A percentile compares a stretch with the other conserved stretches of the same genome.
Conservation (phyloP, 345 rosid species). For the Psidium friedrichsthalianum region DNA sequence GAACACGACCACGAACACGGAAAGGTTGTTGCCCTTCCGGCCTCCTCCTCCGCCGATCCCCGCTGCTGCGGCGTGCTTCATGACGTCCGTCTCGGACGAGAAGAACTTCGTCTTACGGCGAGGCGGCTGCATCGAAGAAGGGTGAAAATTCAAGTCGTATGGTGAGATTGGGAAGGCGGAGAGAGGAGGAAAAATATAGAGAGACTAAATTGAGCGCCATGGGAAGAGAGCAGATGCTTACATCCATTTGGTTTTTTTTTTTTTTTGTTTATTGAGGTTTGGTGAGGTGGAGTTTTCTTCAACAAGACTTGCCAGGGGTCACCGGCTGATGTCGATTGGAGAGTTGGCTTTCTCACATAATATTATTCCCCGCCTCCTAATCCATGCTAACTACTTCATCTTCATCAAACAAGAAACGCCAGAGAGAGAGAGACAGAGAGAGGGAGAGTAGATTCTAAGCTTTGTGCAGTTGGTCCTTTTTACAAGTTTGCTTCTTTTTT, state of each 20-base stretch:
- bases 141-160: not conserved
- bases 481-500: not conserved
- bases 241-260: not conserved
- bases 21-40: slow-evolving; percentile 48
- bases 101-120: slow-evolving; percentile 26
- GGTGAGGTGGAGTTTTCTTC: slow-evolving; percentile 59
- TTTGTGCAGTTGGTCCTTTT: not conserved
- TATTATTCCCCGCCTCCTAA: not conserved
- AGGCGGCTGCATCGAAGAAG: slow-evolving; percentile 27
- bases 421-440: not conserved
- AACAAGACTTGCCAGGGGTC: slow-evolving; percentile 27
- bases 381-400: not conserved
- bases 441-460: not conserved
- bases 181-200: not conserved
- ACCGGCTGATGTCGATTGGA: slow-evolving; percentile 27
- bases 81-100: slow-evolving; percentile 22
- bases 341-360: slow-evolving; percentile 27
- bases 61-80: not conserved
- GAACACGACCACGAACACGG: slow-evolving; percentile 34
- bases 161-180: not conserved
- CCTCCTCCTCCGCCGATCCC: slow-evolving; percentile 2
- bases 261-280: slow-evolving; percentile 38
- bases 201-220: not conserved
- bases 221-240: slow-evolving; percentile 9
- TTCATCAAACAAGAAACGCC: not conserved